Evolutionary conservation across 2,329 filamentous ascomycete genomes (phyloP).

Genomic region (Exophiala sp.): DNA sequence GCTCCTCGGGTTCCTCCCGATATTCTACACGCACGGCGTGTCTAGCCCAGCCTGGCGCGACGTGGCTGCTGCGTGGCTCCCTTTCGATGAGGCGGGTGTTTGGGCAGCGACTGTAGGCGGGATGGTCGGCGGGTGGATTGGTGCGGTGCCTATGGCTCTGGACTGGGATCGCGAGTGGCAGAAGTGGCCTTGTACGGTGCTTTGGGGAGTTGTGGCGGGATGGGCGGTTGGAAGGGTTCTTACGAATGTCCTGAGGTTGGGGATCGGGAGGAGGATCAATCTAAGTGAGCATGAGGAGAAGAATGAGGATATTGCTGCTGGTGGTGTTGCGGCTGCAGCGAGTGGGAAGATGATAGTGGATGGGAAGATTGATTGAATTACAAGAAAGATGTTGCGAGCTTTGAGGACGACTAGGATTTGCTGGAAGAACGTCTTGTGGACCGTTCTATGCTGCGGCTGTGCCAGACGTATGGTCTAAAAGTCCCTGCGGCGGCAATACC

Average conservation of each 20-base stretch:
- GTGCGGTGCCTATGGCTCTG: slow-evolving; percentile 89
- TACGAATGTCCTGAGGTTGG: slow-evolving; percentile 18
- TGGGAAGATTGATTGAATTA: background rate
- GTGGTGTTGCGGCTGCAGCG: too few species aligned
- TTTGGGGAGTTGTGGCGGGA: slow-evolving; percentile 77
- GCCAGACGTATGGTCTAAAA: background rate
- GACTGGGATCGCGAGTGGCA: slow-evolving; percentile 99
- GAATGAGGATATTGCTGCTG: background rate
- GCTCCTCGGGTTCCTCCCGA: slow-evolving; percentile 70
- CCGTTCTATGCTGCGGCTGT: background rate
- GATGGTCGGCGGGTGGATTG: slow-evolving; percentile 81
- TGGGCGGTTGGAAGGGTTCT: slow-evolving; percentile 59
- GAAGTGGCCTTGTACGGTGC: slow-evolving; percentile 90
- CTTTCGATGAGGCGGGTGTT: slow-evolving; percentile 68
- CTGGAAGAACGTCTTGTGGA: background rate
- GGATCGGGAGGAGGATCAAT: slow-evolving; percentile 27
- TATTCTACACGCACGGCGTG: slow-evolving; percentile 83
- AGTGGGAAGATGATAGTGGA: background rate
- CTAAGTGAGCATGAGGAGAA: slow-evolving; percentile 25
- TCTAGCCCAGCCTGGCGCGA: slow-evolving; percentile 67
- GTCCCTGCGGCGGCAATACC: too few species aligned
- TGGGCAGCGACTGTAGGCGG: slow-evolving; percentile 80
- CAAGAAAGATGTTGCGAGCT: background rate
- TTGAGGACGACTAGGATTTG: background rate
- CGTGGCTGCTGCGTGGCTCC: slow-evolving; percentile 64